A percentile compares a stretch with the other conserved stretches of the same genome.
Conservation (phyloP, 352 stramenopile species). For the Phytophthora litchii region DNA sequence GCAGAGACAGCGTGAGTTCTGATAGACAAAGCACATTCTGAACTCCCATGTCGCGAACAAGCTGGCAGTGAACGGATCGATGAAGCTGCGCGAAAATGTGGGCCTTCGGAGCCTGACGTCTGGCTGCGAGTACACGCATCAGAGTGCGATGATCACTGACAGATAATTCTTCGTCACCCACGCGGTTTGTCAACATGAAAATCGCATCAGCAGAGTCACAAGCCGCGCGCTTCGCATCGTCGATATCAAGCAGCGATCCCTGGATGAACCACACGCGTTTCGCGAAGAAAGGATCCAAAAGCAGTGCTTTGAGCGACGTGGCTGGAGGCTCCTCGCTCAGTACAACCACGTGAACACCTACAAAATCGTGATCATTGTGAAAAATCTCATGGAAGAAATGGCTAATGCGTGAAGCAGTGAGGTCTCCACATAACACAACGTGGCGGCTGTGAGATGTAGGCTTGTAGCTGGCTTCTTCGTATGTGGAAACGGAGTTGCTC, state of each 20-base stretch:
- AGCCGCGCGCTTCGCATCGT: conserved; percentile 76
- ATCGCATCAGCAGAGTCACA: conserved; percentile 71
- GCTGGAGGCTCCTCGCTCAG: conserved; percentile 79
- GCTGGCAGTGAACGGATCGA: conserved; percentile 70
- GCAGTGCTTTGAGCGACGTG: conserved; percentile 72
- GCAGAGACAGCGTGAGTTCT: conserved; percentile 77
- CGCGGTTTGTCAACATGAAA: conserved; percentile 76
- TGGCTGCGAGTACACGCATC: conserved; percentile 80
- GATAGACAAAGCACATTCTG: conserved; percentile 84
- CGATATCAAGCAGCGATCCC: conserved; percentile 77
- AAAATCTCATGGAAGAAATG: conserved; percentile 90
- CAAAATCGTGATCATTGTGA: conserved; percentile 86
- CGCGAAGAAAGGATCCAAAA: conserved; percentile 86
- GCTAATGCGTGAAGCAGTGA: conserved; percentile 81
- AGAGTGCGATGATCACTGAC: conserved; percentile 80
- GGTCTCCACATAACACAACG: conserved; percentile 84
- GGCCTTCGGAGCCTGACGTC: conserved; percentile 57
- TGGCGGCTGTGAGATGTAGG: conserved; percentile 62
- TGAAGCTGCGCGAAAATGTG: conserved; percentile 80
- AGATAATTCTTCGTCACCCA: conserved; percentile 70
- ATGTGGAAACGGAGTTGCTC: conserved; percentile 72
- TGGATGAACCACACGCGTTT: conserved; percentile 87
- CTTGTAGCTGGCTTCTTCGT: conserved; percentile 79
- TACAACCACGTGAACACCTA: conserved; percentile 81
- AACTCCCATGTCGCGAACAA: conserved; percentile 78